Percentiles rank a stretch among this genome's conserved stretches.
Evolutionary conservation across 176 grass and related monocot species (phyloP).

Genomic region (Dactylis glomerata): DNA sequence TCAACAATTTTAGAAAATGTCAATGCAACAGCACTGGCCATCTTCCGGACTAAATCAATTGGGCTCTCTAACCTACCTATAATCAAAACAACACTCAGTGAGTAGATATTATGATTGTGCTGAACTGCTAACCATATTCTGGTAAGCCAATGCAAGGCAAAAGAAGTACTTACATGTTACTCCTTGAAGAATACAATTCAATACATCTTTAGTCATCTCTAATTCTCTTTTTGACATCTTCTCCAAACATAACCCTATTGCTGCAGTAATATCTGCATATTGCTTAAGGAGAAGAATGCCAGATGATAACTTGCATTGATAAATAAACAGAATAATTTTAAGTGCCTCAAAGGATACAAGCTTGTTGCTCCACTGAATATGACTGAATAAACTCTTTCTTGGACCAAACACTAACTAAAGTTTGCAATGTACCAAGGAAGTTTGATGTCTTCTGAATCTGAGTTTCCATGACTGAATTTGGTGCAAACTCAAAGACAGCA

Average conservation of each 20-base stretch:
- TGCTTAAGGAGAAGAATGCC: slow-evolving; percentile 43
- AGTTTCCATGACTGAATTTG: slow-evolving; percentile 40
- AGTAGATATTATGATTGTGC: slow-evolving; percentile 15
- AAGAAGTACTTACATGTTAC: slow-evolving; percentile 70
- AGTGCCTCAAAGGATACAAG: slow-evolving; percentile 78
- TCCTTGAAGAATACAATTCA: slow-evolving; percentile 91
- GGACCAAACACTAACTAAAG: slow-evolving; percentile 72
- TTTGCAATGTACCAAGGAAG: slow-evolving; percentile 50
- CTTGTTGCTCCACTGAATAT: slow-evolving; percentile 96
- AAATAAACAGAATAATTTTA: slow-evolving; percentile 28
- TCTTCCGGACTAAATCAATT: slow-evolving; percentile 80
- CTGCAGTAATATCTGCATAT: slow-evolving; percentile 82
- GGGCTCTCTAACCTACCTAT: slow-evolving; percentile 96
- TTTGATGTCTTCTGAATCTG: slow-evolving; percentile 46
- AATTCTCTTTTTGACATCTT: slow-evolving; percentile 76
- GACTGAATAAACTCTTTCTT: slow-evolving; percentile 86
- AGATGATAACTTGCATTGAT: slow-evolving; percentile 19
- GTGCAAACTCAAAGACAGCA: slow-evolving; percentile 78
- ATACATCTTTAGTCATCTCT: slow-evolving; percentile 76
- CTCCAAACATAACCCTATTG: slow-evolving; percentile 86
- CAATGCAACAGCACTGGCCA: slow-evolving; percentile 84
- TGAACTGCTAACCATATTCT: slow-evolving; percentile 2
- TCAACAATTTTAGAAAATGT: slow-evolving; percentile 94
- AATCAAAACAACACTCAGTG: slow-evolving; percentile 31
- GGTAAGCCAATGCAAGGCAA: slow-evolving; percentile 23